Base-by-base conservation (phyloP, 2,329 filamentous ascomycete genomes). In the Xylariaceae sp. region DNA sequence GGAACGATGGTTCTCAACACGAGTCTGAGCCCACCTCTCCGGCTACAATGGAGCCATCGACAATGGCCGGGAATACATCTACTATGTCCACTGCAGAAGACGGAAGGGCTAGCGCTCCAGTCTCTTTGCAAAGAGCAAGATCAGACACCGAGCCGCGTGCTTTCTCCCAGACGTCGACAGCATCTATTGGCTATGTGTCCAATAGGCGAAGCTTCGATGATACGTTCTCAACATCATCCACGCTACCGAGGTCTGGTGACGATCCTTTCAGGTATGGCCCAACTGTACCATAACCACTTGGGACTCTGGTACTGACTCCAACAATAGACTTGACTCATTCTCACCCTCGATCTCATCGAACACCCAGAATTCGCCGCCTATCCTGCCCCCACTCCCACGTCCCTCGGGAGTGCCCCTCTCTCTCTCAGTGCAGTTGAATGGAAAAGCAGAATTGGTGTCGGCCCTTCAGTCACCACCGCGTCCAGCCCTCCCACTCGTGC, bases 361-460 rank as follows among this genome's bases (percentile, higher is more conserved):
- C 18, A 40, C 58, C 38, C 56, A 63, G 44, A 68, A 69, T 43
- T 66, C 69, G n/a, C 73, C 75, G 13, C 55, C 66, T 12, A 48
- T 69, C 44, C 65, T 73, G 13, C 65, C 73, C 48, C 64, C 68
- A 45, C 69, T 67, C 45, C 72, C 69, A 46, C 71, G 72, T 44
- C 71, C 75, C n/a, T 64, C 53, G 7, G 51, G 55, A 28, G 58
- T 81, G 45, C 79, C 82, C 28, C 80, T 96, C 51, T 86, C 90
- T 45, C 78, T 97, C 28, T 90, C 89, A 1, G 84, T 94, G 64
- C 94, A 90, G 16, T 80, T 92, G 31, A 90, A 97, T 65, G 93
- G 93, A 60, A 93, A 92, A 66, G 93, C 93, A n/a, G 88, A 93
- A 63, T 78, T 97, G 47, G 83, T 92, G 18, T 83, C 87, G 49